Evolutionary conservation across 768 basidiomycete species (phyloP), one percentile per base, ranked within the genome.

Genomic region (Leccinum boreale): DNA sequence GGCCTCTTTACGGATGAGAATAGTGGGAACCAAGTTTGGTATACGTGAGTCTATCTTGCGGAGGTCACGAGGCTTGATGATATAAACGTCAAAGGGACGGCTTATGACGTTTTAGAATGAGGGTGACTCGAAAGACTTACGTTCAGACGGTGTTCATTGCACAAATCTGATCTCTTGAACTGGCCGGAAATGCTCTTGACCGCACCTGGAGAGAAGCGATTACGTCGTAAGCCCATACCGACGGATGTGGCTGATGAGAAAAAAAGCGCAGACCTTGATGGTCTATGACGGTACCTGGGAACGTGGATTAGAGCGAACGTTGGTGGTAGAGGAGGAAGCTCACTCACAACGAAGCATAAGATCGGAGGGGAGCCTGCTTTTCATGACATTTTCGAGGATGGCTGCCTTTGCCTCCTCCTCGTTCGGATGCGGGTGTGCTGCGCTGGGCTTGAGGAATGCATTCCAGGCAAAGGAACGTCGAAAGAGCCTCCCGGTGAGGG

Each of bases 21-120:
- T 95, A 44, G 94, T 94, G 42, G 95, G 94, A 17, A 98, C 90
- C 56, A 96, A 85, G 73, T 95, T 97, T 35, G 95, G 94, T 63
- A 94, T 83, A 63, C 93, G 81, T 4, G 92, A 94, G 76, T 98
- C 96, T 63, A 98, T 91, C 79, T 98, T 97, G 55, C 96, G 88
- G 23, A 98, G 79, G 78, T 98, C 96, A 80, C 96, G 89, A 64
- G 94, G 89, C 91, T 94, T 65, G 21, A 61, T 63, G 15, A 64
- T 64, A 56, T 64, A 56, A 58, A 59, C 57, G 63, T 71, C 65
- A 71, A 60, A 57, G 55, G 60, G 59, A 58, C 60, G 58, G 50
- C 23, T 31, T 44, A 58, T 69, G 62, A 67, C 53, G 59, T 61
- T 51, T 33, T 50, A 42, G 53, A 63, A 46, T 52, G 44, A 59